Conservation (phyloP, 23 red algal species). For the Rhodosorus marinus region DNA sequence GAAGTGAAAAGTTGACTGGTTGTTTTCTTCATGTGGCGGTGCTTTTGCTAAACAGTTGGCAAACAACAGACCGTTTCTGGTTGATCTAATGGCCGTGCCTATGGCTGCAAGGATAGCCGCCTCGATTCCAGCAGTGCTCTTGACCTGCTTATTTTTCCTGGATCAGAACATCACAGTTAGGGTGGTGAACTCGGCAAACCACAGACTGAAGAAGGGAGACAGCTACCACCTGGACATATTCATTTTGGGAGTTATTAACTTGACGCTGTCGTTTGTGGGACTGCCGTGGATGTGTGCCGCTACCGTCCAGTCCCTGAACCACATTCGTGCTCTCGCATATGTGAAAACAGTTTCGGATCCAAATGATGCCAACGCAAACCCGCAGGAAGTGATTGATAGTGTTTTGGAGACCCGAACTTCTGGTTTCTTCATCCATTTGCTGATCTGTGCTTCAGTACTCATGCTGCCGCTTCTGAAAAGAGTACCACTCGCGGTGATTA, state of each 20-base stretch:
- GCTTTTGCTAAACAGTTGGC: no score
- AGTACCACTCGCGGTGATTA: slow-evolving; percentile 83
- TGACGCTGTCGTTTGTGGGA: slow-evolving; percentile 61
- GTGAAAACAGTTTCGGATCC: not conserved
- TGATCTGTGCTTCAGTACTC: slow-evolving; percentile 32
- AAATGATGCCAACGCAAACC: not conserved
- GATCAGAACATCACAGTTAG: slow-evolving; percentile 89
- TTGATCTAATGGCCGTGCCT: slow-evolving; percentile 39
- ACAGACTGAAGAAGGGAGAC: slow-evolving; percentile 68
- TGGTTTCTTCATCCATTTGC: slow-evolving; percentile 37
- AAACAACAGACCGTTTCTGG: slow-evolving; percentile 30
- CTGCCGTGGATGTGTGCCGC: slow-evolving; percentile 95
- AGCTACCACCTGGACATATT: slow-evolving; percentile 82
- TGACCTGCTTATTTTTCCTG: slow-evolving; percentile 78
- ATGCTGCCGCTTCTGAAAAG: slow-evolving; percentile 50
- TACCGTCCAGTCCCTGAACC: slow-evolving; percentile 70
- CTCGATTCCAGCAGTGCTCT: slow-evolving; percentile 56
- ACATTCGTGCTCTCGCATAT: slow-evolving; percentile 63
- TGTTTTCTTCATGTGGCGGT: no score
- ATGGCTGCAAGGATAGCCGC: slow-evolving; percentile 25
- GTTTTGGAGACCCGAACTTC: slow-evolving; percentile 63
- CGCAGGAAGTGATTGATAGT: slow-evolving; percentile 26
- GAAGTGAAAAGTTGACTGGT: no score
- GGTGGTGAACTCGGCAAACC: slow-evolving; percentile 57
- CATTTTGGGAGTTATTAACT: slow-evolving; percentile 39